phyloP scores from a whole-genome alignment of 2,329 filamentous ascomycete species.

The Fusarium equiseti region DNA sequence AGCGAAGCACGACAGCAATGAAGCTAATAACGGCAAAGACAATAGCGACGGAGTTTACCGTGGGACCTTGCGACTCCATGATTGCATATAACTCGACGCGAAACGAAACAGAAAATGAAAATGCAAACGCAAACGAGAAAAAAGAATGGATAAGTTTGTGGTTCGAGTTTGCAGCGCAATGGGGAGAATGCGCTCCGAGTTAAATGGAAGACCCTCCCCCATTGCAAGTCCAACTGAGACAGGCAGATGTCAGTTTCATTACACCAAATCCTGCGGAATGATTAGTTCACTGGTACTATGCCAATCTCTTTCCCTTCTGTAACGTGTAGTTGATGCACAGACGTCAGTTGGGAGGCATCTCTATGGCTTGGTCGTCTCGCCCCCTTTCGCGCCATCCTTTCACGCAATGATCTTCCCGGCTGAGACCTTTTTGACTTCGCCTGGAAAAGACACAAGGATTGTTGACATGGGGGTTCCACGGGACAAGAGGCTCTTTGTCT shows the following conservation, averaged over 20 bases:
- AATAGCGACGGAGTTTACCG: conserved; percentile 26
- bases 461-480: neutral
- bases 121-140: neutral
- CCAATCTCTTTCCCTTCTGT: conserved; percentile 10
- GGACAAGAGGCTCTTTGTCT: neutral
- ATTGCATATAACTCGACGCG: neutral
- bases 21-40: conserved; percentile 32
- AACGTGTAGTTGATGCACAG: conserved; percentile 7
- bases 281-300: neutral
- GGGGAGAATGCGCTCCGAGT: neutral
- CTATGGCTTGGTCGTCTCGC: neutral
- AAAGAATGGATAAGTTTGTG: neutral
- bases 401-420: conserved; percentile 1
- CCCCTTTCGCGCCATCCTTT: neutral
- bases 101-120: neutral
- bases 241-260: conserved; percentile 4
- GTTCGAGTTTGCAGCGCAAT: neutral
- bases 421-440: neutral
- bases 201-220: conserved; percentile 14
- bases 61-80: conserved; percentile 23
- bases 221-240: conserved; percentile 16
- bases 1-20: conserved; percentile 25
- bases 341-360: neutral
- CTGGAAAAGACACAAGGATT: neutral
- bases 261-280: neutral